Percentiles rank a stretch among this genome's conserved stretches.
These are phyloP conservation scores for Thalia dealbata DNA, from an alignment of 176 grass and related monocot genomes.

Conservation along the genomic window DNA sequence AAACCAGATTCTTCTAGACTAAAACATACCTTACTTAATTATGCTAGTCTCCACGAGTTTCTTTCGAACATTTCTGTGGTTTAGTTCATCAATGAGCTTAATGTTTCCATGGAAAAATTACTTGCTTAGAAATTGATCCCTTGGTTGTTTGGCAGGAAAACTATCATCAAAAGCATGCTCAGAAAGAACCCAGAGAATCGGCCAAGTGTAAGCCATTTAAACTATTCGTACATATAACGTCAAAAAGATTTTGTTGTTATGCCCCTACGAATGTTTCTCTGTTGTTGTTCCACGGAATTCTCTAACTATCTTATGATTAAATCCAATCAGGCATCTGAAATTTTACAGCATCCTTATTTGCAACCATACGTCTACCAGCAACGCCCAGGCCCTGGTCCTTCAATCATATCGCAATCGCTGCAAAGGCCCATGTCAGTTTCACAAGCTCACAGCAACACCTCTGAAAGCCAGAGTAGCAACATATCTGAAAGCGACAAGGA, in stretches of 20 bases:
- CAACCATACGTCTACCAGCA: conserved; percentile 64
- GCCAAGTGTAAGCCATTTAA: conserved; percentile 61
- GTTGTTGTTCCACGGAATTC: not conserved
- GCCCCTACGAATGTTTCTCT: not conserved
- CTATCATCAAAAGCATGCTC: conserved; percentile 90
- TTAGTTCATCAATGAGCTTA: not conserved
- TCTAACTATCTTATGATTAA: conserved; percentile 2
- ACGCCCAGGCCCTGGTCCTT: conserved; percentile 37
- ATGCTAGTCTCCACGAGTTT: not conserved
- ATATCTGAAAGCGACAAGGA: conserved; percentile 82
- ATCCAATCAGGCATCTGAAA: conserved; percentile 83
- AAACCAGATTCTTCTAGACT: not conserved
- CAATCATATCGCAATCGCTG: conserved; percentile 27
- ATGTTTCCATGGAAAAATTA: not conserved
- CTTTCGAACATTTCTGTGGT: not conserved
- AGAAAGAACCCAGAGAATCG: conserved; percentile 96
- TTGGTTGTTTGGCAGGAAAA: conserved; percentile 58
- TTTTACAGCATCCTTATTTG: conserved; percentile 72
- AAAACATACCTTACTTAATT: not conserved
- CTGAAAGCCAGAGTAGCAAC: conserved; percentile 76
- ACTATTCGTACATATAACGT: not conserved
- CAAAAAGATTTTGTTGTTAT: not conserved
- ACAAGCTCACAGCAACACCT: conserved; percentile 54
- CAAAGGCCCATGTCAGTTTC: conserved; percentile 42
- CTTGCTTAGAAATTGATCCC: not conserved